Conservation (phyloP, 2,329 filamentous ascomycete species). For the Clathrospora elynae region DNA sequence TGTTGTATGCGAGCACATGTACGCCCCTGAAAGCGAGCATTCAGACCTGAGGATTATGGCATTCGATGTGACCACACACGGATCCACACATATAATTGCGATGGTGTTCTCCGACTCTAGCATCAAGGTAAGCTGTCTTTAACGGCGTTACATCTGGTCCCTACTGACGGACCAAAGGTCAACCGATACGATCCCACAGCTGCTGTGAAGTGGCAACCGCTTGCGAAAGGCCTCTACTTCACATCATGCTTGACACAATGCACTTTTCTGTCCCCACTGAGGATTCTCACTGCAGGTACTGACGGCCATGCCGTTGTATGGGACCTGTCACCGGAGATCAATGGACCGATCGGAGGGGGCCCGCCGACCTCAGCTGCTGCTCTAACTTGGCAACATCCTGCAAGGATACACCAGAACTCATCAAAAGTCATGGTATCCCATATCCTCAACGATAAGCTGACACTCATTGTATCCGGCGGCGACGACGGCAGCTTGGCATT, state of each 20-base stretch:
- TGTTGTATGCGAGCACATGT: constrained; percentile 57
- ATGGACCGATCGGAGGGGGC: constrained; percentile 8
- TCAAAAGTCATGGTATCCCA: constrained; percentile 64
- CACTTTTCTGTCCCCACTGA: constrained; percentile 44
- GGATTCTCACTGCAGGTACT: constrained; percentile 73
- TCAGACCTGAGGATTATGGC: constrained; percentile 79
- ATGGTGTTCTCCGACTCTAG: constrained; percentile 85
- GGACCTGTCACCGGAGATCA: constrained; percentile 44
- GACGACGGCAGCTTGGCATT: constrained; percentile 82
- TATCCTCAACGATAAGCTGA: constrained; percentile 37
- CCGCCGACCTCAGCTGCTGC: constrained; percentile 30
- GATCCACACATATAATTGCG: constrained; percentile 61
- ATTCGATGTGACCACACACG: constrained; percentile 64
- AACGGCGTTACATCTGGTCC: not conserved
- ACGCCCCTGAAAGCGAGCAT: constrained; percentile 56
- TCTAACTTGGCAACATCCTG: constrained; percentile 30
- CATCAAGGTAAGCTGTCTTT: constrained; percentile 58
- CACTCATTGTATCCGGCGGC: constrained; percentile 73
- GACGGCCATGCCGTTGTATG: constrained; percentile 77
- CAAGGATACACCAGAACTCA: constrained; percentile 73
- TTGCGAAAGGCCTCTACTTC: constrained; percentile 51
- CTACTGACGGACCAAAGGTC: constrained; percentile 44
- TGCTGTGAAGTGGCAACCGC: constrained; percentile 42
- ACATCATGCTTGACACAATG: constrained; percentile 72
- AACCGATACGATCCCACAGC: constrained; percentile 48